These are phyloP conservation scores for Thraustotheca clavata DNA, from an alignment of 352 stramenopile genomes.

Conservation along the genomic window DNA sequence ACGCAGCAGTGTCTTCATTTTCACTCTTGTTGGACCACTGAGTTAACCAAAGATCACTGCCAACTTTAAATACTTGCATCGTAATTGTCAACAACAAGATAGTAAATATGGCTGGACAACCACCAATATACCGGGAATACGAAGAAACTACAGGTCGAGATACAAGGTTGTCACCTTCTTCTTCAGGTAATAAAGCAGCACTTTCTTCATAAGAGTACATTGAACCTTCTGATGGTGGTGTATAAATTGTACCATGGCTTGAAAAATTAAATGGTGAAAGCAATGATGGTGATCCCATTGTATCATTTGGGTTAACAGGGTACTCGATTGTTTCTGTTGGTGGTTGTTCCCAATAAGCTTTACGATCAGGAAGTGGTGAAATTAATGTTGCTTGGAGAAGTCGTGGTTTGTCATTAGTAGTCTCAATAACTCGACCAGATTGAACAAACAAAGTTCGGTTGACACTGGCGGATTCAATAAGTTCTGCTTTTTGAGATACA, in stretches of 20 bases:
- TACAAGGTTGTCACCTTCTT: slow-evolving; percentile 56
- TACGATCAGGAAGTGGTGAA: neutral
- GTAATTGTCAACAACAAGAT: neutral
- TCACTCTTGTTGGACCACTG: neutral
- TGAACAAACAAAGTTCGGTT: neutral
- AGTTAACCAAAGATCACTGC: slow-evolving; percentile 8
- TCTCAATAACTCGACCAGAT: neutral
- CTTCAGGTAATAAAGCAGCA: slow-evolving; percentile 43
- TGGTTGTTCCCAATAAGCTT: neutral
- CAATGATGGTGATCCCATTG: slow-evolving; percentile 16
- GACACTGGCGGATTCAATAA: slow-evolving; percentile 12
- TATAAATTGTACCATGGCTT: slow-evolving; percentile 2
- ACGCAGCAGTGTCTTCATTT: neutral
- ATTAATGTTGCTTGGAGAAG: neutral
- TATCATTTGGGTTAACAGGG: neutral
- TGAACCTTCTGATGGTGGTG: slow-evolving; percentile 6
- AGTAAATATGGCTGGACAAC: slow-evolving; percentile 1
- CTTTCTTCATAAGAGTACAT: neutral
- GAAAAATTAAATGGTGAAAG: slow-evolving; percentile 18
- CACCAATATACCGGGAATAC: slow-evolving; percentile 35
- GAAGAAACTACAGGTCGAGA: slow-evolving; percentile 52
- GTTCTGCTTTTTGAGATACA: slow-evolving; percentile 53
- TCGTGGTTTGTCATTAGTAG: neutral
- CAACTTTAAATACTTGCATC: slow-evolving; percentile 6
- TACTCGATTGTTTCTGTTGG: neutral